Evolutionary conservation across 140 eudicot species (phyloP).

Genomic region (Cichorium intybus): DNA sequence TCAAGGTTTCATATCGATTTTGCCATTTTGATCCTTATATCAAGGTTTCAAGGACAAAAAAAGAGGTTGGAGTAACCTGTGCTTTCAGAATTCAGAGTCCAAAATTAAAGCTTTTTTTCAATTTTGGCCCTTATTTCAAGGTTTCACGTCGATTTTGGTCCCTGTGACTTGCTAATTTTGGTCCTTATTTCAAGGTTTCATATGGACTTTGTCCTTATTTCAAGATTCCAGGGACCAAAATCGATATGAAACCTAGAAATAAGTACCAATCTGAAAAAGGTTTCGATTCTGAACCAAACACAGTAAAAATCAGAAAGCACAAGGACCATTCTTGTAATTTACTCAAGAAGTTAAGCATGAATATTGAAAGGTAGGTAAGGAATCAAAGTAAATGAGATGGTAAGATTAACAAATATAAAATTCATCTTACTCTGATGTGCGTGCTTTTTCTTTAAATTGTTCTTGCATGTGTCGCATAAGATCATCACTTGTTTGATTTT

Average conservation of each 20-base stretch:
- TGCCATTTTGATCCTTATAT: no score
- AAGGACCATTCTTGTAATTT: background rate
- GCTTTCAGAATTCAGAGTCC: no score
- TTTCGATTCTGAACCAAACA: background rate
- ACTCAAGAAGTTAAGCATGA: background rate
- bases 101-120: background rate
- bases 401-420: constrained; percentile 8
- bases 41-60: background rate
- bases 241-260: background rate
- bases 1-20: background rate
- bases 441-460: constrained; percentile 95
- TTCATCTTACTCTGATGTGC: constrained; percentile 86
- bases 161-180: no score
- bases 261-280: background rate
- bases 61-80: no score
- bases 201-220: no score
- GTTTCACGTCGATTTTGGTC: background rate
- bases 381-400: background rate
- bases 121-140: background rate
- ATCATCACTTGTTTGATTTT: constrained; percentile 74
- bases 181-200: no score
- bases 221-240: background rate
- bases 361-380: background rate
- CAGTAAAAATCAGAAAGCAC: background rate
- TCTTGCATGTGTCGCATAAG: constrained; percentile 94